Evolutionary conservation across 108 stramenopile genomes (phyloP), one percentile per base, ranked within the genome.

Genomic region (Fistulifera solaris): DNA sequence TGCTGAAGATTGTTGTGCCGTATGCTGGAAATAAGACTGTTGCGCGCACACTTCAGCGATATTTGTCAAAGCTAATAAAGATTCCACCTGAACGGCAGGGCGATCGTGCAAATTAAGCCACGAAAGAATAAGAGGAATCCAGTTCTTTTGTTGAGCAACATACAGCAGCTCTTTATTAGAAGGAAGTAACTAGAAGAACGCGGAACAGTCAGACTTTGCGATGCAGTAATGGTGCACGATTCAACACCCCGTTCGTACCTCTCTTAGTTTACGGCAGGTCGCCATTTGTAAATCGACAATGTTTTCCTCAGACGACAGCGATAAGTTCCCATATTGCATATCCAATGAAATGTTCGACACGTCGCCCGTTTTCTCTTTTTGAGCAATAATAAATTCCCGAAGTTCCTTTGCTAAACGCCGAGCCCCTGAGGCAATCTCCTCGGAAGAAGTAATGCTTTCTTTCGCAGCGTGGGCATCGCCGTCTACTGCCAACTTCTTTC

Each of bases 81-180:
- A 64, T 48, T 79, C 76, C 16, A 88, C 81, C 59, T 89, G 87
- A 3, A 89, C 81, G 4, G 83, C 66, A 19, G 87, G 87, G 2
- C 81, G 52, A 48, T 85, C 80, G 58, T 80, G 69, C 25, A 78
- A 45, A 31, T 74, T 82, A 17, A 90, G 58, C 85, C 89, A 90
- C 24, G 61, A 74, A 48, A 87, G 54, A 27, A 91, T 69, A 38
- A 80, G 17, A 10, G 85, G 83, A 39, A 91, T 80, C 89, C 89
- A 91, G 28, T 87, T 77, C 35, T 72, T 38, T 45, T 79, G 74
- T 51, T 81, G 69, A 14, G 79, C 71, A 40, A 68, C 75, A 54
- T 67, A 69, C n/a, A 91, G 65, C 52, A 87, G 67, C 38, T 81
- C 79, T 38, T 63, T 54, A 48, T 66, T 80, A n/a, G 48, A 48